Conservation (phyloP, 495 filamentous ascomycete genomes). For the Cudoniella acicularis region DNA sequence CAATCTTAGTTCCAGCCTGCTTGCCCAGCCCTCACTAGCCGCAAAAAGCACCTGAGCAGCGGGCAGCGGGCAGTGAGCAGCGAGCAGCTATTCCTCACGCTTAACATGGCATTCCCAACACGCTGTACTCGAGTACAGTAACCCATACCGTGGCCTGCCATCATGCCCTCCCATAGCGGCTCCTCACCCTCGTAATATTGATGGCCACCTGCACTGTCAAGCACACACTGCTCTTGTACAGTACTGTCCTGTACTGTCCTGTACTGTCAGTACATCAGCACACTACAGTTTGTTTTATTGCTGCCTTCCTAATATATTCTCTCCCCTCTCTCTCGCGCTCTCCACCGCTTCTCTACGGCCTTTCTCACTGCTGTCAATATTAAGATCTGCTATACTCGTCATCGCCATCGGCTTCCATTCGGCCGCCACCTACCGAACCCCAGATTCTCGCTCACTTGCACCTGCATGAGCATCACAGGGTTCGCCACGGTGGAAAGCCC, state of each 20-base stretch:
- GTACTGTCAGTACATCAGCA: too few relatives aligned
- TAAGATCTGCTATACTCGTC: not conserved
- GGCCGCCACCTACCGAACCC: conserved; percentile 25
- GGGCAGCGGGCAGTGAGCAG: too few relatives aligned
- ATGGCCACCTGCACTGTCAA: not conserved
- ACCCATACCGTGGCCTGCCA: not conserved
- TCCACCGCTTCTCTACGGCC: not conserved
- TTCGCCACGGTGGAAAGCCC: conserved; percentile 6
- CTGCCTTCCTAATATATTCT: not conserved
- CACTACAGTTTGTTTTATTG: not conserved
- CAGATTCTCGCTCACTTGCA: conserved; percentile 19
- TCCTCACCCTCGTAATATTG: not conserved
- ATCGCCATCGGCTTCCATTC: conserved; percentile 11
- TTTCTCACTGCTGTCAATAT: conserved; percentile 11
- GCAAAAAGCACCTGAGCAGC: too few relatives aligned
- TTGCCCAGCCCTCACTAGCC: too few relatives aligned
- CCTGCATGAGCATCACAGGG: conserved; percentile 26
- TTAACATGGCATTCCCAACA: too few relatives aligned
- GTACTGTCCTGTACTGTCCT: too few relatives aligned
- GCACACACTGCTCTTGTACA: not conserved
- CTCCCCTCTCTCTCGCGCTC: not conserved
- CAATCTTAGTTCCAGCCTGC: too few relatives aligned
- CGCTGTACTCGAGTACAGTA: too few relatives aligned
- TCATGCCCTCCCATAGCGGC: not conserved
- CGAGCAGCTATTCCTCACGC: too few relatives aligned